phyloP scores from a whole-genome alignment of 768 basidiomycete species.

The Trametes villosa region DNA sequence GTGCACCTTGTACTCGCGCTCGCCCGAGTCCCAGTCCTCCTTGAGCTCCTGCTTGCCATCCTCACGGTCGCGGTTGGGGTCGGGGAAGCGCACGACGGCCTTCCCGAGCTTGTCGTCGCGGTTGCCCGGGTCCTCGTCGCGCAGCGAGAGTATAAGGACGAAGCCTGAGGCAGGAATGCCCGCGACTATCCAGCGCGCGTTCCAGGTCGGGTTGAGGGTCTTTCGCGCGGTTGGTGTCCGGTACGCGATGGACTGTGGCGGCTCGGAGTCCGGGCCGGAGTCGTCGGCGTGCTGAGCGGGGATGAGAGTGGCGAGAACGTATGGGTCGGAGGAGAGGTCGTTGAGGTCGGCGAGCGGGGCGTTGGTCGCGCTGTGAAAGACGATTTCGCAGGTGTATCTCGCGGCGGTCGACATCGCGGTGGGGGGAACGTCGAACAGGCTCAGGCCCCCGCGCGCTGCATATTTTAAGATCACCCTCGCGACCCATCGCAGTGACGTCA shows the following conservation, averaged over 20 bases:
- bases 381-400: conserved; percentile 29
- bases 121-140: conserved; percentile 34
- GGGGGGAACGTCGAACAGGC: not conserved
- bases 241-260: conserved; percentile 21
- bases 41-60: conserved; percentile 18
- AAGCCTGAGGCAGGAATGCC: conserved; percentile 33
- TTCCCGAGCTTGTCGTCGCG: conserved; percentile 34
- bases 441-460: no score
- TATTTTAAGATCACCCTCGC: not conserved
- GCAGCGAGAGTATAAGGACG: conserved; percentile 24
- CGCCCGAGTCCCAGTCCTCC: conserved; percentile 35
- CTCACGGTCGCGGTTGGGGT: conserved; percentile 8
- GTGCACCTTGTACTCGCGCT: conserved; percentile 37
- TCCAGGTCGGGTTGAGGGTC: conserved; percentile 30
- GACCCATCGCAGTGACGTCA: conserved; percentile 2
- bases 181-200: conserved; percentile 32
- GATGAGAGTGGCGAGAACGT: conserved; percentile 27
- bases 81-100: conserved; percentile 25
- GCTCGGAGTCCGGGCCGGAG: not conserved
- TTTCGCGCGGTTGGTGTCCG: conserved; percentile 32
- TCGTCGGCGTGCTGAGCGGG: conserved; percentile 6
- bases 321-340: conserved; percentile 35
- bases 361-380: conserved; percentile 26
- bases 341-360: conserved; percentile 32
- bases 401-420: not conserved